A percentile compares a stretch with the other conserved stretches of the same genome.
phyloP scores from a whole-genome alignment of 1,139 yeast species.

The Scheffersomyces stambukii region DNA sequence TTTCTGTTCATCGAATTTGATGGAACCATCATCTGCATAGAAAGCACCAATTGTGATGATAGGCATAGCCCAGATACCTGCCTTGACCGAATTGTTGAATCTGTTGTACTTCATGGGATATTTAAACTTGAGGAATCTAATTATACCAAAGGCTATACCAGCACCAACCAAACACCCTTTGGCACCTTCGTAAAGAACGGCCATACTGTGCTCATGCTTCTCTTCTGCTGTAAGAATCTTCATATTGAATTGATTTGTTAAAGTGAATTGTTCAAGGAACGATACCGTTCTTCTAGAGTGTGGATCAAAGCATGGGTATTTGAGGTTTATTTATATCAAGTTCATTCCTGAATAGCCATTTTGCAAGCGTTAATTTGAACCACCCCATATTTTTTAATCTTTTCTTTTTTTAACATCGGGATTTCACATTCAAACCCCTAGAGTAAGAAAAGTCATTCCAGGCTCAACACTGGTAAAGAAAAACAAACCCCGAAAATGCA shows the following conservation, averaged over 20 bases:
- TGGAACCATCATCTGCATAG: constrained; percentile 57
- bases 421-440: too few relatives aligned
- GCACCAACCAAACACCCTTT: constrained; percentile 61
- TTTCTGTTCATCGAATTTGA: constrained; percentile 47
- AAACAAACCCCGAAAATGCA: too few relatives aligned
- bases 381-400: too few relatives aligned
- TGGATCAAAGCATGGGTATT: too few relatives aligned
- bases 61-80: constrained; percentile 59
- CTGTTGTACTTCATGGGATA: constrained; percentile 16
- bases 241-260: constrained; percentile 36
- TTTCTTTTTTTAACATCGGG: too few relatives aligned
- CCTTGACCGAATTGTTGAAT: constrained; percentile 44
- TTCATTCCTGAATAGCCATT: too few relatives aligned
- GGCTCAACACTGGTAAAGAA: too few relatives aligned
- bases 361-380: too few relatives aligned
- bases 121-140: constrained; percentile 20
- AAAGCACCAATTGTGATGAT: constrained; percentile 53
- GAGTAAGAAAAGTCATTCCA: too few relatives aligned
- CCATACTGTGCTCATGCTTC: constrained; percentile 55
- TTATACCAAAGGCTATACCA: constrained; percentile 47
- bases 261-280: too few relatives aligned
- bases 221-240: constrained; percentile 66
- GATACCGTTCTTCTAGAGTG: too few relatives aligned
- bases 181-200: constrained; percentile 55
- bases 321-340: too few relatives aligned